Base-by-base conservation (phyloP, 2,329 filamentous ascomycete species). In the Fusarium pseudograminearum region DNA sequence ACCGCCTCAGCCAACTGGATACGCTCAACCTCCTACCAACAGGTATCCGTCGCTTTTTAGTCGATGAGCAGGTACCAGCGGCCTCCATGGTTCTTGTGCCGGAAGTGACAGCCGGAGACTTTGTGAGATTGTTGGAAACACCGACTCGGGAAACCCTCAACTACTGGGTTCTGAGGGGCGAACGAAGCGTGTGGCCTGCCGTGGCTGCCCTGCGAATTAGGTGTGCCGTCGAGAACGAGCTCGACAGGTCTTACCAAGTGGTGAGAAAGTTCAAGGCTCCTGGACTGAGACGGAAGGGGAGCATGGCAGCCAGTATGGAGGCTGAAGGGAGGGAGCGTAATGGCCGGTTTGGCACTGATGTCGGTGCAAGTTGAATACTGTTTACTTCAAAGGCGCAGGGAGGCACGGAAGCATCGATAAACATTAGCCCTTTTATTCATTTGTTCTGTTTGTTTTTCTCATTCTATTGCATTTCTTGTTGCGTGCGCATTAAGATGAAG, bases 171-270 rank as follows among this genome's bases (percentile, higher is more conserved):
- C 79, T 90, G 33, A 86, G 91, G 57, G 95, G 95, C 3, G 95
- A 98, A 80, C 83, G 90, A 66, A 94, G 92, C 70, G 93, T 97
- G 0, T 98, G 95, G 94, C 95, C 94, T 1, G 93, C 93, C 4
- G 89, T 97, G 5, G 90, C 90, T 33, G 93, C 94, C 16, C 80
- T 98, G 65, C 91, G 91, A 73, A 90, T 97, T 9, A 84, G 95
- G 9, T 96, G 93, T 78, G 91, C 90, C 7, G 87, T 98, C 10
- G 95, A 98, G 79, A 91, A 94, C 57, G 94, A 97, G 77, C 83
- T 98, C 14, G 94, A 98, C 78, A 84, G 90, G 47, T 92, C 93
- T 1, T 98, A 97, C 78, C 92, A 97, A 78, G 83, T 91, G 60
- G 91, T 95, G 0, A 84, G 93, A 64, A 86, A 90, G 66, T 78